Conservation (phyloP, 257 asterid species). For the Solanum medicagineum region DNA sequence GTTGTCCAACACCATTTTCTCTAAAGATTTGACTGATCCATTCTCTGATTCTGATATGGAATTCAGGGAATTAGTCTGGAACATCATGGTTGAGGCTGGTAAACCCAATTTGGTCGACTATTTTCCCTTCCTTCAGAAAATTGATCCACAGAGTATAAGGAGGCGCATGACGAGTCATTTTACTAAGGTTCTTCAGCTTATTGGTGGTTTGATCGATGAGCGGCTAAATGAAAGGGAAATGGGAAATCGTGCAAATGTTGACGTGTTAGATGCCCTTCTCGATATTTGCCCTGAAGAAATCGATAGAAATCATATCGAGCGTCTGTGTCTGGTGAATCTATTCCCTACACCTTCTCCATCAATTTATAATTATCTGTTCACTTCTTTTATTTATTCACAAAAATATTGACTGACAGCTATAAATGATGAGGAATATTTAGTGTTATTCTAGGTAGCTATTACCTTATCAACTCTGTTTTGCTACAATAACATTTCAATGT, state of each 20-base stretch:
- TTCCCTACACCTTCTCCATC: not conserved
- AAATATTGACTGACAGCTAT: too few relatives aligned
- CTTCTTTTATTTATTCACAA: not conserved
- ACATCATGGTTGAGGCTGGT: constrained; percentile 21
- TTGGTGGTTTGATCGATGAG: constrained; percentile 26
- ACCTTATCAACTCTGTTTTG: not conserved
- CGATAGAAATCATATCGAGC: constrained; percentile 50
- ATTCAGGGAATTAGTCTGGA: constrained; percentile 33
- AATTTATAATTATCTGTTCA: not conserved
- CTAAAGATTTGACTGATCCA: constrained; percentile 36
- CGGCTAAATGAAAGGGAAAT: constrained; percentile 12
- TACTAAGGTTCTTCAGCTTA: constrained; percentile 17
- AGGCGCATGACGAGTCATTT: constrained; percentile 4
- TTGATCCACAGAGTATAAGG: constrained; percentile 40
- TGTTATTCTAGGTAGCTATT: not conserved
- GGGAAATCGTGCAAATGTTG: not conserved
- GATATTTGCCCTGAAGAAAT: constrained; percentile 35
- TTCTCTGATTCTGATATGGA: constrained; percentile 36
- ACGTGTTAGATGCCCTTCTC: constrained; percentile 20
- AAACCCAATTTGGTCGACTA: constrained; percentile 35
- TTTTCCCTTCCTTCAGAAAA: constrained; percentile 24
- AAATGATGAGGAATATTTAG: not conserved
- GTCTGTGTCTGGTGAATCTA: constrained; percentile 43
- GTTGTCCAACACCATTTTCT: constrained; percentile 41
- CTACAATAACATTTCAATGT: not conserved